A percentile compares a stretch with the other conserved stretches of the same genome.
phyloP scores from a whole-genome alignment of 176 grass and related monocot genomes.

The Hsuehochloa calcarea region DNA sequence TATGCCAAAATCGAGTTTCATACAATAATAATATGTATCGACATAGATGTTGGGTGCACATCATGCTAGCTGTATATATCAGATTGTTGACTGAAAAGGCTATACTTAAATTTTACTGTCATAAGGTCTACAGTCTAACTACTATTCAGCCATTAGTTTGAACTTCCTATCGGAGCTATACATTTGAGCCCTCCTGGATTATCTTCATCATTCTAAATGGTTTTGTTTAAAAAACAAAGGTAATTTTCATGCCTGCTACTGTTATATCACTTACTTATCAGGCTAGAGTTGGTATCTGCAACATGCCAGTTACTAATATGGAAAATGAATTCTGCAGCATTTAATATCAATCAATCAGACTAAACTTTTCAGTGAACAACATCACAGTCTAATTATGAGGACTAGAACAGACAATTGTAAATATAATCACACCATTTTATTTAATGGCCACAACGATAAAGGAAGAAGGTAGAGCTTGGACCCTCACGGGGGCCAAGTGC shows the following conservation, averaged over 20 bases:
- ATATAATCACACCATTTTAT: not conserved
- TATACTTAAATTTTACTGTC: not conserved
- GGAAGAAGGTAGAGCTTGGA: too few relatives aligned
- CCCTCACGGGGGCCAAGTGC: too few relatives aligned
- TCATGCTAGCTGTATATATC: constrained; percentile 1
- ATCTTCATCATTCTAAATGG: not conserved
- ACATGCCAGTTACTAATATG: not conserved
- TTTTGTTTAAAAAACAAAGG: not conserved
- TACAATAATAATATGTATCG: not conserved
- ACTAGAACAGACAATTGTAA: not conserved
- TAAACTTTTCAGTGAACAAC: not conserved
- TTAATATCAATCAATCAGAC: not conserved
- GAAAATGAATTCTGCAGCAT: not conserved
- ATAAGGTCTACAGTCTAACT: not conserved
- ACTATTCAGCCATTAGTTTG: not conserved
- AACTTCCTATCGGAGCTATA: not conserved
- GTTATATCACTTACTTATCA: not conserved
- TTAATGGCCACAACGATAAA: not conserved
- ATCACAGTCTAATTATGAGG: not conserved
- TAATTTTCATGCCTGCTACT: not conserved
- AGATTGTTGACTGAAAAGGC: not conserved
- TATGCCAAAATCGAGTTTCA: not conserved
- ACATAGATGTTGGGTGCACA: not conserved
- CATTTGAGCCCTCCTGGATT: not conserved
- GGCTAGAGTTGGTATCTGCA: not conserved